A percentile compares a stretch with the other conserved stretches of the same genome.
Conservation (phyloP, 495 filamentous ascomycete genomes). For the Trichocladium uniseriatum region DNA sequence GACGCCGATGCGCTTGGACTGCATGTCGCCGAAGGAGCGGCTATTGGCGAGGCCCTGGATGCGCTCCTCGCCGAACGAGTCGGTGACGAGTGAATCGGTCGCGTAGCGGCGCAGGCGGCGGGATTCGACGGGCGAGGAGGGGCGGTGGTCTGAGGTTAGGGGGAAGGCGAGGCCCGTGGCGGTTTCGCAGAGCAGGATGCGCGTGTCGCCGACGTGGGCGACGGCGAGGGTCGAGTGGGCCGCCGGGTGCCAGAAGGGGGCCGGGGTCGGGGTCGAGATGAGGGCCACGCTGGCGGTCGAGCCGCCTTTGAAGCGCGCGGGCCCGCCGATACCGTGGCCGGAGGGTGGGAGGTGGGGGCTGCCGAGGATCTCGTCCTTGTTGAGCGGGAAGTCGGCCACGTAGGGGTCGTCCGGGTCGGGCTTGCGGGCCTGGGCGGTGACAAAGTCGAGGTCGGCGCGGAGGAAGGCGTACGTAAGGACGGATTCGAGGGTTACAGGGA, state of each 20-base stretch:
- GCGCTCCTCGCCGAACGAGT: slow-evolving; percentile 95
- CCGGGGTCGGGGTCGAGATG: slow-evolving; percentile 81
- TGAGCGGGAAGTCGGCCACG: slow-evolving; percentile 61
- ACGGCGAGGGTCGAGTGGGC: slow-evolving; percentile 75
- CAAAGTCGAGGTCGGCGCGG: slow-evolving; percentile 84
- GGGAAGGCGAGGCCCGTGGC: slow-evolving; percentile 66
- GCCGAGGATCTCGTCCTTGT: slow-evolving; percentile 69
- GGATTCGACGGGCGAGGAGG: slow-evolving; percentile 73
- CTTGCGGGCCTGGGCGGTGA: slow-evolving; percentile 71
- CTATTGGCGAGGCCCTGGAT: slow-evolving; percentile 91
- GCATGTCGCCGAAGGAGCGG: slow-evolving; percentile 85
- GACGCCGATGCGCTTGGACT: slow-evolving; percentile 84
- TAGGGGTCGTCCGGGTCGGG: slow-evolving; percentile 58
- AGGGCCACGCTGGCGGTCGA: slow-evolving; percentile 83
- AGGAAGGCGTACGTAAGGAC: slow-evolving; percentile 86
- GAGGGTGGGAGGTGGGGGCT: slow-evolving; percentile 47
- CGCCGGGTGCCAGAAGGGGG: slow-evolving; percentile 89
- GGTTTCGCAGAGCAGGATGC: slow-evolving; percentile 78
- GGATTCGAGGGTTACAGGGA: slow-evolving; percentile 44
- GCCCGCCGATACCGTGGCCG: slow-evolving; percentile 54
- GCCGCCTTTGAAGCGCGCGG: slow-evolving; percentile 77
- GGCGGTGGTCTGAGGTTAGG: slow-evolving; percentile 82
- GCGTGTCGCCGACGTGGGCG: slow-evolving; percentile 88
- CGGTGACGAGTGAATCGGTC: slow-evolving; percentile 65
- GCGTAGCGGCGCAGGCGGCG: slow-evolving; percentile 73